Evolutionary conservation across 805 yeast genomes (phyloP), one percentile per base, ranked within the genome.

Genomic region (Candida morakotiae): DNA sequence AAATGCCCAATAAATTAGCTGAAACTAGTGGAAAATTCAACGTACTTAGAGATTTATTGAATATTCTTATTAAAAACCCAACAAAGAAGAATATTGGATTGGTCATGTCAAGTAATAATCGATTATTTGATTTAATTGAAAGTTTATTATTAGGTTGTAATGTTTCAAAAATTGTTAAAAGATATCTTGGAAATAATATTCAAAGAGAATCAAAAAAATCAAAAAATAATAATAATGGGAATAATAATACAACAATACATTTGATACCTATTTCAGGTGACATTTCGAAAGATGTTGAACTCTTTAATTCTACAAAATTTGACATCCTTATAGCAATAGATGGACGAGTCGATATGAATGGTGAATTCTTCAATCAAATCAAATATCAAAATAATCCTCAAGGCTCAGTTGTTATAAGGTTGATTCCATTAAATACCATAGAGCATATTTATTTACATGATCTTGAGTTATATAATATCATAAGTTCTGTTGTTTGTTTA

Each of bases 21-120:
- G 87, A 83, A 31, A 81, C 91, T 1, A 79, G 88, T 56, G 95
- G 95, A 13, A 91, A 89, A 56, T 88, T 91, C 59, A 70, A 73
- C 41, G 85, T 82, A 2, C 58, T 91, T 43, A 71, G 69, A 37
- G 83, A 81, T 51, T 55, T 91, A 33, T 55, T 87, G 16, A 70
- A 75, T 21, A 71, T 84, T 16, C 60, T 84, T 6, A 66, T 69
- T 20, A 47, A 38, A 20, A 58, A 60, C 34, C 40, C 70, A 60
- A 27, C 33, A 5, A 45, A 56, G 16, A 66, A 81, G 29, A 69
- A 81, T 41, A 63, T 89, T 2, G 95, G 81, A 0, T 63, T 91
- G 2, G 75, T 88, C 1, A 79, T 88, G 41, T 70, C 82, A 38
- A 74, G 84, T 3, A 94, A 60, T 23, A 79, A 10, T 63, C 77